Conservation (phyloP, 805 yeast genomes). For the Yueomyces sinensis region DNA sequence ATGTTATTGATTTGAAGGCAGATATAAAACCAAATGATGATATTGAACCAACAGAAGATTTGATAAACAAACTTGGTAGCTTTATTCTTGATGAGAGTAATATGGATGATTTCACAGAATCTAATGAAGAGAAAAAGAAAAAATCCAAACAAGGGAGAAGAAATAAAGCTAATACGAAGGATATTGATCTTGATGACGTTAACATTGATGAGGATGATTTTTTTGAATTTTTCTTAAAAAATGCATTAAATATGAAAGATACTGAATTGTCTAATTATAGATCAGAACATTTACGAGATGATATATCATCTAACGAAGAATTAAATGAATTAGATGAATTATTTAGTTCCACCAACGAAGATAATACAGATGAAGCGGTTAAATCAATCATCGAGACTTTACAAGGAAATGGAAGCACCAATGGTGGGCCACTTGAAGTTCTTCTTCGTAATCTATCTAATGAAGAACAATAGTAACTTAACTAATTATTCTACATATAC, state of each 20-base stretch:
- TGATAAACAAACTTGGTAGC: slow-evolving; percentile 4
- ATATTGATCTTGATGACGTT: slow-evolving; percentile 23
- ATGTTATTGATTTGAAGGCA: not conserved
- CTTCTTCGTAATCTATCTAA: slow-evolving; percentile 4
- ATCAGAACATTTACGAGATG: slow-evolving; percentile 1
- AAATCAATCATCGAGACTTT: slow-evolving; percentile 6
- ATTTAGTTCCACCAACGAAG: not conserved
- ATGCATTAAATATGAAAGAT: slow-evolving; percentile 36
- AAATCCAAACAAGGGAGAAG: slow-evolving; percentile 4
- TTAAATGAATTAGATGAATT: slow-evolving; percentile 2
- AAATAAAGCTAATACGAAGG: slow-evolving; percentile 17
- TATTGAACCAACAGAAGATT: slow-evolving; percentile 5
- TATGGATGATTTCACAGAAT: slow-evolving; percentile 37
- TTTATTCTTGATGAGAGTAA: slow-evolving; percentile 13
- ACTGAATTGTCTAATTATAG: slow-evolving; percentile 31
- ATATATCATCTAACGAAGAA: slow-evolving; percentile 12
- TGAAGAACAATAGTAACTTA: not conserved
- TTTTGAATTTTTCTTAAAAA: slow-evolving; percentile 46
- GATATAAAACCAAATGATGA: not conserved
- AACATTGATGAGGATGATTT: slow-evolving; percentile 57
- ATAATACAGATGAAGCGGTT: slow-evolving; percentile 2
- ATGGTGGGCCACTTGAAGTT: slow-evolving; percentile 7
- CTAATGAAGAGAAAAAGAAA: slow-evolving; percentile 2
- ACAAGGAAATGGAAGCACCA: slow-evolving; percentile 3
- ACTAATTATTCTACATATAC: too few species aligned